These are phyloP conservation scores for Alloascoidea africana DNA, from an alignment of 805 yeast genomes.

Conservation along the genomic window DNA sequence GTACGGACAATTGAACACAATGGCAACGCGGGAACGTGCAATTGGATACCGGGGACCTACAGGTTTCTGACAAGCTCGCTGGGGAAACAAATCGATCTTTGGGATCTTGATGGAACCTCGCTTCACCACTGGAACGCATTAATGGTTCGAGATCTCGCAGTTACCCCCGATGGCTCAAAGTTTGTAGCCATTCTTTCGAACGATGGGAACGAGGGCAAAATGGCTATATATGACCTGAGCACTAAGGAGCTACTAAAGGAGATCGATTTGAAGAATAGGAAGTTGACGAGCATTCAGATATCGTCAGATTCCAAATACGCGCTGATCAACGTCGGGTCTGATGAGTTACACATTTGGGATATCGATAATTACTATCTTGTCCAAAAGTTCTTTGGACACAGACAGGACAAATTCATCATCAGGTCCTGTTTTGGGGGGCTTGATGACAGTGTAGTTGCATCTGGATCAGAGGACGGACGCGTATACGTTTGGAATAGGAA, in stretches of 20 bases:
- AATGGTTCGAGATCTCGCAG: constrained; percentile 53
- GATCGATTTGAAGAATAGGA: constrained; percentile 36
- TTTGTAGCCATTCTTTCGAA: constrained; percentile 50
- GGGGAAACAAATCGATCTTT: constrained; percentile 44
- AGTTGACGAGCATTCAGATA: constrained; percentile 48
- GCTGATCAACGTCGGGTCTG: constrained; percentile 53
- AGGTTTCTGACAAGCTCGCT: constrained; percentile 63
- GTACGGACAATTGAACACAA: constrained; percentile 11
- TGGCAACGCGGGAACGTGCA: constrained; percentile 34
- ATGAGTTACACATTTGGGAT: constrained; percentile 76
- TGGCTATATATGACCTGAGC: constrained; percentile 41
- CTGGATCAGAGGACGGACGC: constrained; percentile 75
- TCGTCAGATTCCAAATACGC: constrained; percentile 40
- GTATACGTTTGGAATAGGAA: constrained; percentile 67
- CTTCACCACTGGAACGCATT: constrained; percentile 17
- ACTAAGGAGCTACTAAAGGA: constrained; percentile 26
- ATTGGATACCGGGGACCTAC: constrained; percentile 46
- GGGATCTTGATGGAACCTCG: constrained; percentile 19
- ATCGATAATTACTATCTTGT: constrained; percentile 39
- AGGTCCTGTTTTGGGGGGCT: constrained; percentile 67
- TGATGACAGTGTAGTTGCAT: constrained; percentile 52
- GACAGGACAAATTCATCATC: constrained; percentile 53
- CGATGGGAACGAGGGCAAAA: constrained; percentile 45
- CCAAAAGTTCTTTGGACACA: constrained; percentile 56
- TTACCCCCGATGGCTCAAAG: constrained; percentile 46